Conservation (phyloP, 73 alveolate genomes). For the Tetrahymena borealis region DNA sequence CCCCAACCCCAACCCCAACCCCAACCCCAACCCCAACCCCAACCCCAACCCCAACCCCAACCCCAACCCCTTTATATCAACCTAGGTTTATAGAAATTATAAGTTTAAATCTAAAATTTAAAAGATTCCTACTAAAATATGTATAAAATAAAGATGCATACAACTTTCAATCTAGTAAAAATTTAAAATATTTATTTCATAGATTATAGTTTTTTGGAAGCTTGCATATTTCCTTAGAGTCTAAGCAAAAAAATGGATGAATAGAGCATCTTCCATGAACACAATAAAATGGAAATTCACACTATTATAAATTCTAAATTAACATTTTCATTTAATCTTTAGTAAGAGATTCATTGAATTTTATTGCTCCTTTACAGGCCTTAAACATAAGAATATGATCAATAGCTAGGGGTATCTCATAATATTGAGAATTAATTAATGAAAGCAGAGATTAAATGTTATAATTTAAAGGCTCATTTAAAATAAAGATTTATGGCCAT, state of each 20-base stretch:
- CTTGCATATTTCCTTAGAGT: background rate
- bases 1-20: background rate
- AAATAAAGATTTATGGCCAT: background rate
- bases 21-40: background rate
- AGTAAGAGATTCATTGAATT: background rate
- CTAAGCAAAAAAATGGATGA: background rate
- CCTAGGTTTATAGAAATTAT: background rate
- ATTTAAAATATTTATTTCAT: too few species aligned
- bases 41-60: background rate
- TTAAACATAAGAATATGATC: background rate
- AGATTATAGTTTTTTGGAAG: background rate
- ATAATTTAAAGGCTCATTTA: background rate
- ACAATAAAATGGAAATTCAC: background rate
- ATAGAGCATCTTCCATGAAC: background rate
- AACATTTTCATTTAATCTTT: background rate
- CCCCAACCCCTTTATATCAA: background rate
- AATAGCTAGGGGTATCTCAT: background rate
- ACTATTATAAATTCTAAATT: background rate
- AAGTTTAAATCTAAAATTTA: background rate
- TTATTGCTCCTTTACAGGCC: background rate
- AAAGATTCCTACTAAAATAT: background rate
- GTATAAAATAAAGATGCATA: background rate
- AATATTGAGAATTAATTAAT: background rate
- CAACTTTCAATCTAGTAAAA: background rate
- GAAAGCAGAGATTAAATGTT: background rate